Evolutionary conservation across 805 yeast species (phyloP).

Genomic region (Saccharomycopsis malanga): DNA sequence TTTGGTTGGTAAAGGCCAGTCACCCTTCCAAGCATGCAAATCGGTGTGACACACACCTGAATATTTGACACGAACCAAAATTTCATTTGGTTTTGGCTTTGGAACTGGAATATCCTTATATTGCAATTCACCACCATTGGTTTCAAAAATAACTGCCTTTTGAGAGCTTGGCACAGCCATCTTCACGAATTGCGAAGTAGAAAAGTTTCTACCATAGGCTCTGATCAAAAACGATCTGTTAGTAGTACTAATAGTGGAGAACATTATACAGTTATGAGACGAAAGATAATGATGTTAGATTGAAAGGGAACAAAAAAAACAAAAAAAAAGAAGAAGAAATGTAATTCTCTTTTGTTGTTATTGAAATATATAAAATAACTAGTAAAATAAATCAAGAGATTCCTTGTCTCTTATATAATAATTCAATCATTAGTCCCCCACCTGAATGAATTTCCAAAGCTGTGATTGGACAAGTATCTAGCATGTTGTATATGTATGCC

Average conservation of each 20-base stretch:
- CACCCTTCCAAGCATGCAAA: conserved; percentile 69
- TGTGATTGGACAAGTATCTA: neutral
- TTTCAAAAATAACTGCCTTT: conserved; percentile 65
- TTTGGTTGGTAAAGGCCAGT: conserved; percentile 56
- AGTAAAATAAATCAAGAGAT: neutral
- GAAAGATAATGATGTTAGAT: neutral
- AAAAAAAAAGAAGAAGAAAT: neutral
- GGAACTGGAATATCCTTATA: conserved; percentile 78
- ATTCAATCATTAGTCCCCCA: neutral
- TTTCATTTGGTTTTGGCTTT: conserved; percentile 54
- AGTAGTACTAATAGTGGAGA: neutral
- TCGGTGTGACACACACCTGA: conserved; percentile 75
- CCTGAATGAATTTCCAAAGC: neutral
- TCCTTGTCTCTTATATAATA: neutral
- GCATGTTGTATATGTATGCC: neutral
- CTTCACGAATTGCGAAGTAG: conserved; percentile 21
- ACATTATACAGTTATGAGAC: neutral
- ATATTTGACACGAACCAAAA: conserved; percentile 59
- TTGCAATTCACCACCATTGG: conserved; percentile 52
- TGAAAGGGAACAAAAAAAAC: neutral
- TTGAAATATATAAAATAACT: no score
- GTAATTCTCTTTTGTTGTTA: no score
- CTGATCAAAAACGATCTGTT: neutral
- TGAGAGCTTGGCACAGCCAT: conserved; percentile 54
- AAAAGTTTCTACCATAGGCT: conserved; percentile 12